phyloP scores from a whole-genome alignment of 2,329 filamentous ascomycete species.

The Stagonosporopsis vannaccii region DNA sequence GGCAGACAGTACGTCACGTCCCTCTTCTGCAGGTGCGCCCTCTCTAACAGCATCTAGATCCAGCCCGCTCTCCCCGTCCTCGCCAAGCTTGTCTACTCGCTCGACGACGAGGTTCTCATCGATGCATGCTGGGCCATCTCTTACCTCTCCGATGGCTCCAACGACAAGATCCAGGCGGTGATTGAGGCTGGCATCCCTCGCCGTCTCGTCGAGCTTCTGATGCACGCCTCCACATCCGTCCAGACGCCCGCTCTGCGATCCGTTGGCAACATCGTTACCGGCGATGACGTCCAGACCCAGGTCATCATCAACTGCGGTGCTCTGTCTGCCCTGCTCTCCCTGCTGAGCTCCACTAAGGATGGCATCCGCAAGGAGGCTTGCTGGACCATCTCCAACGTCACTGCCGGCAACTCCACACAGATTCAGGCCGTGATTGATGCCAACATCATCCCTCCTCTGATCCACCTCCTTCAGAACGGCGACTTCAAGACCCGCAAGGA shows the following conservation, averaged over 20 bases:
- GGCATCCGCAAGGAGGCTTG: constrained; percentile 99
- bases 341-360: constrained; percentile 96
- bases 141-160: constrained; percentile 95
- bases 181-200: constrained; percentile 98
- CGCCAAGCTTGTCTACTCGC: constrained; percentile 95
- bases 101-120: constrained; percentile 97
- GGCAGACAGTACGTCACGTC: constrained; percentile 80
- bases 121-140: constrained; percentile 99
- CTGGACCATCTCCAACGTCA: constrained; percentile 99
- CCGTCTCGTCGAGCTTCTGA: constrained; percentile 92
- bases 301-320: constrained; percentile 99
- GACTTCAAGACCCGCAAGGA: constrained; percentile 99
- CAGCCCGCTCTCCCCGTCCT: constrained; percentile 92
- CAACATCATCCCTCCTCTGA: constrained; percentile 94
- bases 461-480: constrained; percentile 93
- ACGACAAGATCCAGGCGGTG: constrained; percentile 99
- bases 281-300: constrained; percentile 97
- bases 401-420: constrained; percentile 95
- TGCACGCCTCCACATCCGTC: constrained; percentile 97
- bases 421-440: constrained; percentile 97
- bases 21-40: not conserved
- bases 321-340: constrained; percentile 87
- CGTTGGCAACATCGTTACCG: constrained; percentile 98
- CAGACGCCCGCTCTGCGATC: constrained; percentile 97
- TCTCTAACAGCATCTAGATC: constrained; percentile 66